Percentiles rank a stretch among this genome's conserved stretches.
phyloP scores from a whole-genome alignment of 371 early-diverging fungal species.

The Entomophthora muscae region DNA sequence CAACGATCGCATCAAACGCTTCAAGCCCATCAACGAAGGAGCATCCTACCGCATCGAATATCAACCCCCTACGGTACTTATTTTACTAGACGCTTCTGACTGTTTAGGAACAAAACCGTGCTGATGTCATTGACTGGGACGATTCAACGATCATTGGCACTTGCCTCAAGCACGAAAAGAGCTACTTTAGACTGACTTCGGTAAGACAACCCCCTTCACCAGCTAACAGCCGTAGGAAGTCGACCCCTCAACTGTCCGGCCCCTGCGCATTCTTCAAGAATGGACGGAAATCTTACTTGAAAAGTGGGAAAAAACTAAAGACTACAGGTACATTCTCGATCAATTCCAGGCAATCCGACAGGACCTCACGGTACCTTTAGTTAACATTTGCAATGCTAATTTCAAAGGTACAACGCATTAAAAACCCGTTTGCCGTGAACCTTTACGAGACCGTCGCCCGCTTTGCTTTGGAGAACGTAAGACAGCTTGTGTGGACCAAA shows the following conservation, averaged over 20 bases:
- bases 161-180: constrained; percentile 60
- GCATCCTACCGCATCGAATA: too few relatives aligned
- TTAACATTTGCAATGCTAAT: background rate
- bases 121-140: constrained; percentile 58
- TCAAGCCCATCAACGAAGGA: background rate
- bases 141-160: constrained; percentile 78
- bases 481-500: too few relatives aligned
- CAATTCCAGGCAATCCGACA: constrained; percentile 91
- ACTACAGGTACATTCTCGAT: constrained; percentile 85
- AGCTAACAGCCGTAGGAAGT: constrained; percentile 39
- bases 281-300: constrained; percentile 50
- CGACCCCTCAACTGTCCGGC: constrained; percentile 77
- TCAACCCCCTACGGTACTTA: too few relatives aligned
- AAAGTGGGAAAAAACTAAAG: constrained; percentile 58
- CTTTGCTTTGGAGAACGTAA: constrained; percentile 78
- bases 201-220: too few relatives aligned
- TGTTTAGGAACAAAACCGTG: background rate
- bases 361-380: constrained; percentile 58
- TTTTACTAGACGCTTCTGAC: too few relatives aligned
- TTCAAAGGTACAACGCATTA: constrained; percentile 67
- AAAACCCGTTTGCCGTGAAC: constrained; percentile 75
- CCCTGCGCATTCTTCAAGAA: constrained; percentile 48
- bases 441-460: constrained; percentile 89
- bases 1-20: background rate
- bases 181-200: constrained; percentile 75